Conservation (phyloP, 108 stramenopile genomes). For the Aurantiochytrium sp. region DNA sequence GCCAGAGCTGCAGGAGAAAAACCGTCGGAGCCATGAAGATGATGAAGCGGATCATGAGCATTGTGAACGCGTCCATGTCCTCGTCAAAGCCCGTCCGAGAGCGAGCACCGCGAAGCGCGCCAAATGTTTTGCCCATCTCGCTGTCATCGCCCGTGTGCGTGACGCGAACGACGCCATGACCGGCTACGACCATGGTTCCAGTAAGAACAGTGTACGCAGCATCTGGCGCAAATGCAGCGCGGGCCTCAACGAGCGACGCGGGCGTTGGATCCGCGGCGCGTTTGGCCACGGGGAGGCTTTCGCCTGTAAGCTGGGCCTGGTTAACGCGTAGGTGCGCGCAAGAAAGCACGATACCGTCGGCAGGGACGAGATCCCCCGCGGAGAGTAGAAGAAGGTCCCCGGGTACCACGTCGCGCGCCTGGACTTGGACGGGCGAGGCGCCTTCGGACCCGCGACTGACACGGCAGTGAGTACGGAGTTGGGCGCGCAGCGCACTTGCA, state of each 20-base stretch:
- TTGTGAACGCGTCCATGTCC: conserved; percentile 1
- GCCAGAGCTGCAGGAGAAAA: background rate
- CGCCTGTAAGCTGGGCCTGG: conserved; percentile 80
- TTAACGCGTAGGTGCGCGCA: conserved; percentile 41
- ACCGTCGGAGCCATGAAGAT: background rate
- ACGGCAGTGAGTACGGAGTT: conserved; percentile 74
- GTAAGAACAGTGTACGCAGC: background rate
- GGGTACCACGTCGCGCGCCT: conserved; percentile 75
- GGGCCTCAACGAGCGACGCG: background rate
- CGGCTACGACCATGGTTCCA: conserved; percentile 16
- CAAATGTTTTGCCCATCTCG: background rate
- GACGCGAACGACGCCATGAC: conserved; percentile 41
- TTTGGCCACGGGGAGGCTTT: conserved; percentile 72
- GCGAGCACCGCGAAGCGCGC: background rate
- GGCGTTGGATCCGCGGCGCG: background rate
- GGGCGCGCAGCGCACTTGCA: conserved; percentile 67
- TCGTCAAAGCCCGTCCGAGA: background rate
- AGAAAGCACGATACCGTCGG: conserved; percentile 71
- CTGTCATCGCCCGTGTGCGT: conserved; percentile 61
- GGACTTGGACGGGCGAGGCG: conserved; percentile 48
- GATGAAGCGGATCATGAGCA: conserved; percentile 16
- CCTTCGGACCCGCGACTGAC: conserved; percentile 62
- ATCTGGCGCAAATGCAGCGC: background rate
- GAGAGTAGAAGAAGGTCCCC: conserved; percentile 80
- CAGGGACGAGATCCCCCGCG: conserved; percentile 83